Base-by-base conservation (phyloP, 345 rosid genomes). In the Aquilaria sinensis region DNA sequence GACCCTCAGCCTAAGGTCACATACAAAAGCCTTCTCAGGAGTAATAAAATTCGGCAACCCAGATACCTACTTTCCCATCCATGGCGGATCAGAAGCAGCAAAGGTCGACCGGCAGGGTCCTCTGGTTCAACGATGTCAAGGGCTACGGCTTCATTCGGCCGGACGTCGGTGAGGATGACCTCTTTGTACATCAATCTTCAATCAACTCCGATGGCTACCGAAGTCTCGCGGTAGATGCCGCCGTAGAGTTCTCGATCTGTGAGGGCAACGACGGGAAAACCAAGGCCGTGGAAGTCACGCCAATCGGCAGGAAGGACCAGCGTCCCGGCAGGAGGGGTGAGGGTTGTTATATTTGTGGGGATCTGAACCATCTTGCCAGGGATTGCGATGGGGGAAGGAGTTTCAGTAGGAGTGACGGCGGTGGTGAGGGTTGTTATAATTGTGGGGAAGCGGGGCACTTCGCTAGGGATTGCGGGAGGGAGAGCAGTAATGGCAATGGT, bases 71-170 rank as follows among this genome's bases (percentile, higher is more conserved):
- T 16, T 16, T 8, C 43, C 43, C 8, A 37, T 5, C 43, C 43
- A 37, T 37, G 43, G 43, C 43, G 5, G 84, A 78, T 33, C 71
- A 69, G 45, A 65, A 60, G 70, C 63, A 65, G 60, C 58, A 10
- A 56, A 78, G 94, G 75, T 78, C 79, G 34, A 74, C 66, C 32
- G 96, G 96, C 10, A 81, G 68, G 16, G 96, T 89, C 12, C 72
- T 77, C 23, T 77, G 82, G 82, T 89, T 89, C 73, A 77, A 72
- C 66, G 82, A 81, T 63, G 32, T 49, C 37, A 89, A 85, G 64
- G 92, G 96, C 2, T 87, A 71, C 62, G 96, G 96, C 61, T 89
- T 89, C 79, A 87, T 87, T 59, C 72, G 76, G 60, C 89, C 96
- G 23, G 84, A 82, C 34, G 91, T 75, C 14, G 96, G 85, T 9